These are phyloP conservation scores for Oehlia diaphana DNA, from an alignment of 192 early-diverging fungal species.

Conservation along the genomic window DNA sequence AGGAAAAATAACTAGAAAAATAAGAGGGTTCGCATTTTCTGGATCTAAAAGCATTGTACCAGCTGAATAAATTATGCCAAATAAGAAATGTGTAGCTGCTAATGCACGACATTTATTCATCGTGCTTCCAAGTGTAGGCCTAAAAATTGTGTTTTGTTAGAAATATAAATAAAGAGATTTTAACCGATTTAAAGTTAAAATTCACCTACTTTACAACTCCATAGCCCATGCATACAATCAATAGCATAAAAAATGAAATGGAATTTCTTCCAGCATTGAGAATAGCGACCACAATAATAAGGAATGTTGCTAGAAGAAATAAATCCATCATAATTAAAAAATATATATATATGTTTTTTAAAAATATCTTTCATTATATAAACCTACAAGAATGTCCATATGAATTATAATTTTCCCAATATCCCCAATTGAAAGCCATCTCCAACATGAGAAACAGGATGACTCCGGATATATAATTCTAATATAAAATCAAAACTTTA, in stretches of 20 bases:
- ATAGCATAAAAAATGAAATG: constrained; percentile 93
- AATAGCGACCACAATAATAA: constrained; percentile 74
- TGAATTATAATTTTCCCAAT: constrained; percentile 71
- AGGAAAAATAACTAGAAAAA: constrained; percentile 83
- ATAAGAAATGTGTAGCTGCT: constrained; percentile 80
- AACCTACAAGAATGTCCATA: constrained; percentile 59
- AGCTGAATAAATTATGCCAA: constrained; percentile 83
- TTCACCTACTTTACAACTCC: constrained; percentile 83
- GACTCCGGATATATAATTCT: constrained; percentile 82
- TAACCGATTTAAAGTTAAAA: neutral
- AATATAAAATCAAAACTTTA: constrained; percentile 7
- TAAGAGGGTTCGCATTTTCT: constrained; percentile 65
- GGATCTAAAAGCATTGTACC: constrained; percentile 74
- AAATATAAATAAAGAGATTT: neutral
- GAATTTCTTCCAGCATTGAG: constrained; percentile 89
- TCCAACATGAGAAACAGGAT: constrained; percentile 86
- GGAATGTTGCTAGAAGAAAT: constrained; percentile 44
- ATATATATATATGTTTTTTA: neutral
- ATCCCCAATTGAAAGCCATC: constrained; percentile 91
- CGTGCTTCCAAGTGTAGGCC: constrained; percentile 83
- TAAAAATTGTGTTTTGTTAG: constrained; percentile 17
- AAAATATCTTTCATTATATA: constrained; percentile 28
- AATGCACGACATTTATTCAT: constrained; percentile 88
- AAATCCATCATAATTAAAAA: neutral
- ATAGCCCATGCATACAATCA: constrained; percentile 94